phyloP scores from a whole-genome alignment of 2,329 filamentous ascomycete species.

The Lachnellula suecica region DNA sequence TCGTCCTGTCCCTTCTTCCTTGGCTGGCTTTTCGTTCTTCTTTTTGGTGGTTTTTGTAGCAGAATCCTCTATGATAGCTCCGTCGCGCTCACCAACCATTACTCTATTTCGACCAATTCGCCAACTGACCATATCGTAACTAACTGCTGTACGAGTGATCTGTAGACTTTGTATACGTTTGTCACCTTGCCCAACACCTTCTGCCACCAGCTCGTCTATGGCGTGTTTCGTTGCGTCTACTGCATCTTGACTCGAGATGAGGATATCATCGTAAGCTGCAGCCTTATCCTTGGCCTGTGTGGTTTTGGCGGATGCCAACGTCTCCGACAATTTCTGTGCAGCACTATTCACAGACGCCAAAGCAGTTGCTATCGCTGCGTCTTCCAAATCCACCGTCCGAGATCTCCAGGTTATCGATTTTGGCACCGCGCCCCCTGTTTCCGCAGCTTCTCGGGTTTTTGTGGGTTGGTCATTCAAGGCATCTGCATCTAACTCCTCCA shows the following conservation, averaged over 20 bases:
- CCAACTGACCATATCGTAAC: slow-evolving; percentile 93
- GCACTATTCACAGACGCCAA: slow-evolving; percentile 67
- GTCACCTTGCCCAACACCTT: slow-evolving; percentile 83
- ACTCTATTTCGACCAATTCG: slow-evolving; percentile 90
- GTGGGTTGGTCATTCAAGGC: slow-evolving; percentile 59
- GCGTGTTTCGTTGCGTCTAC: slow-evolving; percentile 91
- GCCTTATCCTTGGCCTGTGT: slow-evolving; percentile 66
- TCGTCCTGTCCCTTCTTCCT: slow-evolving; percentile 68
- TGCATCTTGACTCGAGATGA: slow-evolving; percentile 88
- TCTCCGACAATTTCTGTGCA: slow-evolving; percentile 47
- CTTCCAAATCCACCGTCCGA: slow-evolving; percentile 83
- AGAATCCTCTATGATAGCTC: slow-evolving; percentile 56
- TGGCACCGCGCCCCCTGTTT: slow-evolving; percentile 58
- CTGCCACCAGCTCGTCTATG: slow-evolving; percentile 83
- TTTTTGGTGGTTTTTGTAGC: slow-evolving; percentile 51
- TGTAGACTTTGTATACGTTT: slow-evolving; percentile 87
- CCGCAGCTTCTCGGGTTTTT: slow-evolving; percentile 48
- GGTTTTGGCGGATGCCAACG: slow-evolving; percentile 43
- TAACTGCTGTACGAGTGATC: slow-evolving; percentile 88
- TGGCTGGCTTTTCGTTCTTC: slow-evolving; percentile 45
- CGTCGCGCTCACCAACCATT: slow-evolving; percentile 80
- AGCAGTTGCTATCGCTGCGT: slow-evolving; percentile 86
- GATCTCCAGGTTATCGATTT: slow-evolving; percentile 83
- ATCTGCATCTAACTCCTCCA: slow-evolving; percentile 69
- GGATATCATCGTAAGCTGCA: slow-evolving; percentile 85